Conservation (phyloP, 768 basidiomycete genomes). For the Auricularia heimuer region DNA sequence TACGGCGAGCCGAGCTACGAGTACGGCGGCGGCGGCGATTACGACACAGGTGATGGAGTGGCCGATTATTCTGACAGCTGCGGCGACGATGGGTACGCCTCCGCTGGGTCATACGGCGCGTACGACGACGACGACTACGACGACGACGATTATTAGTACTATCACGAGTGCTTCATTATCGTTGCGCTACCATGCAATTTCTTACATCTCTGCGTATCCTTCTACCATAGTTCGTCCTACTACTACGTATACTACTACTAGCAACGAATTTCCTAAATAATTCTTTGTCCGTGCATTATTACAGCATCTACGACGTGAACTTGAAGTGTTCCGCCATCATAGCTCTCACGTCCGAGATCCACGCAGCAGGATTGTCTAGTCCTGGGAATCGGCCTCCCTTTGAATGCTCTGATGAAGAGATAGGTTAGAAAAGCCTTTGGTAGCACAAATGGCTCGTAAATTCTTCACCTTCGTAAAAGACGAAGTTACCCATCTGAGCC, state of each 20-base stretch:
- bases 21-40: not conserved
- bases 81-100: not conserved
- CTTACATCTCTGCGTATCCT: too few relatives aligned
- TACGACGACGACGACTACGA: not conserved
- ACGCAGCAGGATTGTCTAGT: slow-evolving; percentile 2
- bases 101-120: too few relatives aligned
- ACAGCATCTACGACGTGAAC: not conserved
- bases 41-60: not conserved
- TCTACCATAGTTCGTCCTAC: too few relatives aligned
- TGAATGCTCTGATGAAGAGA: not conserved
- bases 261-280: too few relatives aligned
- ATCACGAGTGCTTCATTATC: not conserved
- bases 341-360: slow-evolving; percentile 1
- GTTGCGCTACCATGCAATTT: too few relatives aligned
- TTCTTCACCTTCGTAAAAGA: not conserved
- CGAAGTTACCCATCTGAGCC: not conserved
- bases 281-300: too few relatives aligned
- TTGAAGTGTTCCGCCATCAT: not conserved
- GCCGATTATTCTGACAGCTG: not conserved
- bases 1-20: not conserved
- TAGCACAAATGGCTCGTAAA: not conserved
- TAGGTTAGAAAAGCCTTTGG: not conserved
- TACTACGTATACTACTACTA: too few relatives aligned
- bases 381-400: slow-evolving; percentile 5
- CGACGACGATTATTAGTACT: not conserved